These are phyloP conservation scores for Exophiala mesophila DNA, from an alignment of 2,329 filamentous ascomycete genomes.

Conservation along the genomic window DNA sequence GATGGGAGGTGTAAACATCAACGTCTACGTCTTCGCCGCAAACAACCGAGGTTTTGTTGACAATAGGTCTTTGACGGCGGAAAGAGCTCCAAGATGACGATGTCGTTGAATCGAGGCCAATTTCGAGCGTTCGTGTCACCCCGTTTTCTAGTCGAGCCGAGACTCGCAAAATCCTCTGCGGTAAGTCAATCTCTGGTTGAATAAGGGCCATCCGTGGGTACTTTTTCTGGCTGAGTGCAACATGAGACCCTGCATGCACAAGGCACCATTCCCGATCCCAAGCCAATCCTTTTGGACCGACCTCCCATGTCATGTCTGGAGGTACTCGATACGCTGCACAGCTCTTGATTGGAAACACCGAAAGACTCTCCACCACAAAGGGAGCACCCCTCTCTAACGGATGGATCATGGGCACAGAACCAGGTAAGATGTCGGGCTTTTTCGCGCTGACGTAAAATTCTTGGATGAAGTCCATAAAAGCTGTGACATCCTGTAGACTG, in stretches of 20 bases:
- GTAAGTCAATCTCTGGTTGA: constrained; percentile 67
- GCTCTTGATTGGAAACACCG: constrained; percentile 90
- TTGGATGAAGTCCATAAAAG: constrained; percentile 64
- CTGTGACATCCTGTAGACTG: constrained; percentile 65
- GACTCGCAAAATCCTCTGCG: constrained; percentile 60
- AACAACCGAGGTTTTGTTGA: constrained; percentile 57
- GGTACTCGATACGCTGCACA: constrained; percentile 76
- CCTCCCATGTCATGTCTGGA: constrained; percentile 61
- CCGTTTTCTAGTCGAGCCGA: constrained; percentile 35
- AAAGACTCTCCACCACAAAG: constrained; percentile 59
- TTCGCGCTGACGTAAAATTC: constrained; percentile 57
- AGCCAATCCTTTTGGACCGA: constrained; percentile 74
- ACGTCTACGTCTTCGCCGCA: constrained; percentile 75
- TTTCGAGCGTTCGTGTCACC: constrained; percentile 31
- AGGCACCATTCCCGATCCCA: constrained; percentile 99
- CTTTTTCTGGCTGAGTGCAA: constrained; percentile 81
- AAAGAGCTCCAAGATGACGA: constrained; percentile 35
- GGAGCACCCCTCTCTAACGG: constrained; percentile 11
- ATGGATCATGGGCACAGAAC: not conserved
- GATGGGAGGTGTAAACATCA: constrained; percentile 61
- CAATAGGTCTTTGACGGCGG: constrained; percentile 30
- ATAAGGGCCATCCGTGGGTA: constrained; percentile 85
- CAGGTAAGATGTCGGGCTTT: constrained; percentile 5
- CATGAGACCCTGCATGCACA: constrained; percentile 77
- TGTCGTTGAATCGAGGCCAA: constrained; percentile 53